Evolutionary conservation across 2,329 filamentous ascomycete genomes (phyloP).

Genomic region (Ceratocystis smalleyi): DNA sequence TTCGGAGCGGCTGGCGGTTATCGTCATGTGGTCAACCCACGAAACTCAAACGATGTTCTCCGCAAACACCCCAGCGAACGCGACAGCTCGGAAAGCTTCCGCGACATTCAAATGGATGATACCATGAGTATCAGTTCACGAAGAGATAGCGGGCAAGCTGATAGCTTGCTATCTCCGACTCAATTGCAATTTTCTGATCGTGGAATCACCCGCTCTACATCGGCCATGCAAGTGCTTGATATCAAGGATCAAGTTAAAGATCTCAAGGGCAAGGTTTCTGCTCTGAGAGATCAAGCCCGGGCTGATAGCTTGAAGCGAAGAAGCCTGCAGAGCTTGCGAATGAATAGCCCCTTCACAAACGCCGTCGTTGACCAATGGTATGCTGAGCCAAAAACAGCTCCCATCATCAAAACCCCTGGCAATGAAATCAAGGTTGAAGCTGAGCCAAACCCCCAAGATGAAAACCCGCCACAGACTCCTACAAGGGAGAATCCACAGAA

Average conservation of each 20-base stretch:
- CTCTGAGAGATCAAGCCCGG: slow-evolving; percentile 58
- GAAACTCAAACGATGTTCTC: slow-evolving; percentile 13
- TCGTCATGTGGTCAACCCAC: slow-evolving; percentile 27
- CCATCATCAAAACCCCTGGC: slow-evolving; percentile 18
- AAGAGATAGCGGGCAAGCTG: slow-evolving; percentile 5
- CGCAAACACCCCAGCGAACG: slow-evolving; percentile 18
- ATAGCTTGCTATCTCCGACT: slow-evolving; percentile 30
- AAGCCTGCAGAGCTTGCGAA: slow-evolving; percentile 60
- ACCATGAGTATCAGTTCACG: slow-evolving; percentile 17
- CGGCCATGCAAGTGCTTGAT: slow-evolving; percentile 55
- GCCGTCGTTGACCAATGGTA: slow-evolving; percentile 43
- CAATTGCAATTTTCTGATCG: slow-evolving; percentile 30
- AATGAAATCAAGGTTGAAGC: slow-evolving; percentile 5
- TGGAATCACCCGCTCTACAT: slow-evolving; percentile 48
- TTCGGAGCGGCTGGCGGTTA: slow-evolving; percentile 44
- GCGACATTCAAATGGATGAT: slow-evolving; percentile 41
- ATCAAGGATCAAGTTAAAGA: slow-evolving; percentile 75
- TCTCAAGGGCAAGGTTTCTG: slow-evolving; percentile 71
- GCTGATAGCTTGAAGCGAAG: slow-evolving; percentile 64
- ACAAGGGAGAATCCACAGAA: slow-evolving; percentile 3
- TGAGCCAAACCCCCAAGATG: background rate
- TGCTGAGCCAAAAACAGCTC: slow-evolving; percentile 22
- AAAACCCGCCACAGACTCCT: background rate
- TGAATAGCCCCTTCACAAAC: slow-evolving; percentile 64
- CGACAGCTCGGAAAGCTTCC: slow-evolving; percentile 25